Percentiles rank a stretch among this genome's conserved stretches.
These are phyloP conservation scores for Aspergillus conjunctus DNA, from an alignment of 495 filamentous ascomycete genomes.

Conservation along the genomic window DNA sequence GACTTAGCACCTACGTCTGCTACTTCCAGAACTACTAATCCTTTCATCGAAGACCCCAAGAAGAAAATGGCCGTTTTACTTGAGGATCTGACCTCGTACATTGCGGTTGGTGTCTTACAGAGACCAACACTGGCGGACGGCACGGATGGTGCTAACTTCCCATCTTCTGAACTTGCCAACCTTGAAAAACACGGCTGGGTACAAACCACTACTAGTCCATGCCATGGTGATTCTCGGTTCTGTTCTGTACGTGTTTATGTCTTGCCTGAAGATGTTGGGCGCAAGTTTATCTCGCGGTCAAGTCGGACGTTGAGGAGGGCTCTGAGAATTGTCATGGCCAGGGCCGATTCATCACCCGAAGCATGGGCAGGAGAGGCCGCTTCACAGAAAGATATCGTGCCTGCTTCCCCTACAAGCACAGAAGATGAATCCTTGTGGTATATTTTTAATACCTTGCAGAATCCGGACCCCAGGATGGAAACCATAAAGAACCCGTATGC, in stretches of 20 bases:
- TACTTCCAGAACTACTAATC: background rate
- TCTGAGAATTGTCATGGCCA: slow-evolving; percentile 54
- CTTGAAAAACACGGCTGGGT: slow-evolving; percentile 41
- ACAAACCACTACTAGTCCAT: slow-evolving; percentile 22
- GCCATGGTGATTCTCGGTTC: slow-evolving; percentile 20
- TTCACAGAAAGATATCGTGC: slow-evolving; percentile 7
- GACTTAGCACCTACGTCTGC: background rate
- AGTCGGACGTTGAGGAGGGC: slow-evolving; percentile 44
- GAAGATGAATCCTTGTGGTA: slow-evolving; percentile 71
- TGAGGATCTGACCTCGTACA: slow-evolving; percentile 21
- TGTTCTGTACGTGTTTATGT: slow-evolving; percentile 60
- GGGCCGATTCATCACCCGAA: slow-evolving; percentile 55
- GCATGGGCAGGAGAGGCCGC: slow-evolving; percentile 57
- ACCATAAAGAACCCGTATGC: slow-evolving; percentile 57
- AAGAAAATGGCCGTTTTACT: slow-evolving; percentile 4
- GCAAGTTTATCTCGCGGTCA: slow-evolving; percentile 47
- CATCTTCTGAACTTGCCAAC: slow-evolving; percentile 25
- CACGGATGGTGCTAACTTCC: slow-evolving; percentile 18
- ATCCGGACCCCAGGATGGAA: slow-evolving; percentile 63
- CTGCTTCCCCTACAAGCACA: slow-evolving; percentile 16
- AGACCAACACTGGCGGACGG: slow-evolving; percentile 4
- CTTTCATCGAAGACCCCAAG: background rate
- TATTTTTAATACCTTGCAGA: slow-evolving; percentile 82
- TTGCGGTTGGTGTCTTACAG: slow-evolving; percentile 27
- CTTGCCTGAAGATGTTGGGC: slow-evolving; percentile 66